Conservation (phyloP, 2,329 filamentous ascomycete species). For the Aspergillus luchuensis region DNA sequence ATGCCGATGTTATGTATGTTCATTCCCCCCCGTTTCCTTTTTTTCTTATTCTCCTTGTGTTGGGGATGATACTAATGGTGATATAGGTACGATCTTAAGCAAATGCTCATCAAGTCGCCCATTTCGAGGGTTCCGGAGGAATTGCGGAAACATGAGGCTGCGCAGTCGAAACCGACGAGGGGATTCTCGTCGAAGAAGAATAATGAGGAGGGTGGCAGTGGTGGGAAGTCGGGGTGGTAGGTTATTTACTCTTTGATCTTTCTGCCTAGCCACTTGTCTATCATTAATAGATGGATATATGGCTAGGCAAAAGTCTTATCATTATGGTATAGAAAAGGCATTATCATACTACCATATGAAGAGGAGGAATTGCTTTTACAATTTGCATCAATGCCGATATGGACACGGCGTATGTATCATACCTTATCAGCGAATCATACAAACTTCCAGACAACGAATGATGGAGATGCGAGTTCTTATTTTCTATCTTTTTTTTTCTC, state of each 20-base stretch:
- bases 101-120: conserved; percentile 89
- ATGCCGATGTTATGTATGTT: conserved; percentile 77
- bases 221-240: conserved; percentile 40
- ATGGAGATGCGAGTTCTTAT: too few species aligned
- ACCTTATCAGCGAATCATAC: not conserved
- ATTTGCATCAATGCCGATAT: not conserved
- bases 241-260: not conserved
- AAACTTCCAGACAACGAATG: not conserved
- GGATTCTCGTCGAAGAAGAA: conserved; percentile 47
- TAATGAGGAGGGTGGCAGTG: conserved; percentile 41
- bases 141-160: conserved; percentile 81
- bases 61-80: not conserved
- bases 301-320: not conserved
- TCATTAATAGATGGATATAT: not conserved
- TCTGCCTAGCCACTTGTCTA: not conserved
- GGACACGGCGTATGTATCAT: not conserved
- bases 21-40: not conserved
- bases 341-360: not conserved
- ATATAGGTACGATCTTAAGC: conserved; percentile 74
- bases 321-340: not conserved
- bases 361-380: not conserved
- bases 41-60: too few species aligned
- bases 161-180: conserved; percentile 74
- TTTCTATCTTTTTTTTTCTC: too few species aligned
- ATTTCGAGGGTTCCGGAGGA: conserved; percentile 92